Conservation (phyloP, 2,329 filamentous ascomycete species). For the Aspergillus sp. region DNA sequence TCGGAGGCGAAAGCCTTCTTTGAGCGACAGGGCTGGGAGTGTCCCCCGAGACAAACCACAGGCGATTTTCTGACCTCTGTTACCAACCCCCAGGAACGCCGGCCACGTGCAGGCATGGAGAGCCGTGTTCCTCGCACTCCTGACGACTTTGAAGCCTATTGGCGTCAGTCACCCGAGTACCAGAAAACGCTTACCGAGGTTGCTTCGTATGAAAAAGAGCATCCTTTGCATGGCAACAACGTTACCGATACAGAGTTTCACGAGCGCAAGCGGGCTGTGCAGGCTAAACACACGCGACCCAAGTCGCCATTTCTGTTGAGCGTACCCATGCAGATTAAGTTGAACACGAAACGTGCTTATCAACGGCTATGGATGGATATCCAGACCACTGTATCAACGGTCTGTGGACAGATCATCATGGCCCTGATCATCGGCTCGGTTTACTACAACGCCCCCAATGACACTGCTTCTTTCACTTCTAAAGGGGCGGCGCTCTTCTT, state of each 20-base stretch:
- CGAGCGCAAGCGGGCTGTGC: constrained; percentile 33
- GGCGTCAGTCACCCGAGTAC: constrained; percentile 8
- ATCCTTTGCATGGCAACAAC: constrained; percentile 1
- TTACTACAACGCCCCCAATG: constrained; percentile 70
- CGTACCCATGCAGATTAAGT: constrained; percentile 54
- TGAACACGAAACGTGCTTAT: constrained; percentile 45
- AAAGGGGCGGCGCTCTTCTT: constrained; percentile 80
- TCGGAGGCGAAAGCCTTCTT: constrained; percentile 63
- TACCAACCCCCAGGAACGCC: constrained; percentile 63
- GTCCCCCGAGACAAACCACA: constrained; percentile 9
- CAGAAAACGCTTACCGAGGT: constrained; percentile 3
- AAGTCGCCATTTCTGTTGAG: constrained; percentile 74
- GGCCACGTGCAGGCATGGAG: constrained; percentile 54
- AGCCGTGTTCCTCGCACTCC: constrained; percentile 62
- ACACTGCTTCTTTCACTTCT: constrained; percentile 71
- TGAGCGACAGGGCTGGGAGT: constrained; percentile 56
- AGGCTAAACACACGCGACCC: constrained; percentile 58
- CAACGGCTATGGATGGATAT: constrained; percentile 72
- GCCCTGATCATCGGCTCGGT: constrained; percentile 74
- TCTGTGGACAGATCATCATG: constrained; percentile 68
- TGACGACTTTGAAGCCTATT: constrained; percentile 61
- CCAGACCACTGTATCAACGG: constrained; percentile 65
- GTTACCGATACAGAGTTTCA: constrained; percentile 32
- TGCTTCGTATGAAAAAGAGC: constrained; percentile 6
- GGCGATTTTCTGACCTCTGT: constrained; percentile 18